These are phyloP conservation scores for Sporothrix globosa DNA, from an alignment of 2,329 filamentous ascomycete genomes.

Conservation along the genomic window DNA sequence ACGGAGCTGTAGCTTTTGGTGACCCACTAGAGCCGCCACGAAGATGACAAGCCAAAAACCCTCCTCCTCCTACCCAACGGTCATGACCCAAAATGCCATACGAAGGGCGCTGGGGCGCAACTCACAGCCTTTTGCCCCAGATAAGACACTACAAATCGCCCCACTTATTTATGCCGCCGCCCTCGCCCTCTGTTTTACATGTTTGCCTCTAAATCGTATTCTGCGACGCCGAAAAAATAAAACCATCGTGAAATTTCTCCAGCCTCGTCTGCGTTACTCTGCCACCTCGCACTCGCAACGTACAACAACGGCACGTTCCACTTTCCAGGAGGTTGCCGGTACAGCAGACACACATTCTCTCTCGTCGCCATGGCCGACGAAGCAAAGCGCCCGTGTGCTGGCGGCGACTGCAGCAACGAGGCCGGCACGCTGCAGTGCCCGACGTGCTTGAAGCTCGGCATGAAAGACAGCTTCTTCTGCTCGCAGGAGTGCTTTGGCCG, in stretches of 20 bases:
- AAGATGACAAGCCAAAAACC: background rate
- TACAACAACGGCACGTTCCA: too few species aligned
- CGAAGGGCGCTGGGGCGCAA: conserved; percentile 1
- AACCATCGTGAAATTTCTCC: background rate
- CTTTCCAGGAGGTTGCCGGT: background rate
- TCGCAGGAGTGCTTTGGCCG: conserved; percentile 98
- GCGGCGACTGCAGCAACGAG: conserved; percentile 82
- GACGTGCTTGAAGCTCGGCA: conserved; percentile 86
- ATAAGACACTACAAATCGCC: background rate
- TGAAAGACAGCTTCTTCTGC: conserved; percentile 92
- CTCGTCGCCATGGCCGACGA: conserved; percentile 52
- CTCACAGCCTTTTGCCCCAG: conserved; percentile 3
- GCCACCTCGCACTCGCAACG: background rate
- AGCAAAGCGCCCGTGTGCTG: conserved; percentile 69
- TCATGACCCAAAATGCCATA: conserved; percentile 2
- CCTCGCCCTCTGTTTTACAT: conserved; percentile 2
- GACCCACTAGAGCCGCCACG: background rate
- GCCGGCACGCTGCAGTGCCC: conserved; percentile 89
- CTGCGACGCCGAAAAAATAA: background rate
- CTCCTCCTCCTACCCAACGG: too few species aligned
- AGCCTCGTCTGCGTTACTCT: background rate
- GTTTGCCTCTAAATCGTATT: conserved; percentile 17
- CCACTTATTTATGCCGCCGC: conserved; percentile 24
- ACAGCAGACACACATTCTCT: background rate
- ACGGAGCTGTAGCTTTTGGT: background rate